These are phyloP conservation scores for Hansenula sp. DNA, from an alignment of 1,139 yeast species.

Conservation along the genomic window DNA sequence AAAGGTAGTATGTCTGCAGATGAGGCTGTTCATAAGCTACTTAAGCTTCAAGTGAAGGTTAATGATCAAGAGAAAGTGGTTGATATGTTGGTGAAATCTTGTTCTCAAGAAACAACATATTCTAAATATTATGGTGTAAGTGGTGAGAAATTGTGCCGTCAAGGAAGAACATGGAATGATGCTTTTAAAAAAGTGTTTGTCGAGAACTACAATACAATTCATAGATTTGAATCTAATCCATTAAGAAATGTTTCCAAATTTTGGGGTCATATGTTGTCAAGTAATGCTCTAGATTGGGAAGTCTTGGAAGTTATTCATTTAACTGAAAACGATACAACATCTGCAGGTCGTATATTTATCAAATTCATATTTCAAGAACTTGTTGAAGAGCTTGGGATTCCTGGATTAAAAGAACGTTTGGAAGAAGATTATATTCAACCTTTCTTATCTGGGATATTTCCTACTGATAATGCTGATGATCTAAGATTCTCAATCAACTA, in stretches of 20 bases:
- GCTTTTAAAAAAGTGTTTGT: constrained; percentile 51
- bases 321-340: constrained; percentile 68
- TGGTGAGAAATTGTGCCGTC: constrained; percentile 59
- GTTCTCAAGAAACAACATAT: constrained; percentile 85
- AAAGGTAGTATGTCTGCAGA: constrained; percentile 94
- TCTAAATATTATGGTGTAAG: constrained; percentile 82
- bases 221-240: constrained; percentile 67
- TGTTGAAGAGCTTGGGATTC: constrained; percentile 71
- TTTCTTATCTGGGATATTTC: constrained; percentile 41
- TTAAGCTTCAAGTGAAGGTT: constrained; percentile 42
- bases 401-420: constrained; percentile 43
- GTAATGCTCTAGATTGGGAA: constrained; percentile 67
- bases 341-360: constrained; percentile 78
- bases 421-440: constrained; percentile 45
- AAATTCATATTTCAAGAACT: constrained; percentile 80
- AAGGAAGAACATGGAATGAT: constrained; percentile 49
- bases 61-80: constrained; percentile 43
- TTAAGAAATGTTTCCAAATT: constrained; percentile 78
- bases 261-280: constrained; percentile 81
- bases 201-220: constrained; percentile 52
- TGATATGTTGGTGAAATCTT: constrained; percentile 77
- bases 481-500: constrained; percentile 80
- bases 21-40: constrained; percentile 86
- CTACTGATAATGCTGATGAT: constrained; percentile 45
- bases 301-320: constrained; percentile 46